These are phyloP conservation scores for Vinca minor DNA, from an alignment of 257 asterid species.

Conservation along the genomic window DNA sequence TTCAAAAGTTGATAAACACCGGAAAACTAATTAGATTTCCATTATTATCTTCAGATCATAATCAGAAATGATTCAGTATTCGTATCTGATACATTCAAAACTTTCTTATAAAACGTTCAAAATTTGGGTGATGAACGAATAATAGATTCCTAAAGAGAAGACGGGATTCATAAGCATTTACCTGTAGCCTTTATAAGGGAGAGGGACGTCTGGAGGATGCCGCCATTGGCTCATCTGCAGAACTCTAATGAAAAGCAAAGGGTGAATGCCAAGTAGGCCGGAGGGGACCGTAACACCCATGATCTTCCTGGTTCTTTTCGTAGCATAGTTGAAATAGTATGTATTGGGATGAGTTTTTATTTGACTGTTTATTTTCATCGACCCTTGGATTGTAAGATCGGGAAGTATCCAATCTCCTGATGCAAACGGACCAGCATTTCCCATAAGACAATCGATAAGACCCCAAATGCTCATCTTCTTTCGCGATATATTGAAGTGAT, in stretches of 20 bases:
- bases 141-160: no score
- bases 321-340: conserved; percentile 91
- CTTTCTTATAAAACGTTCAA: no score
- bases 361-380: conserved; percentile 52
- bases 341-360: conserved; percentile 68
- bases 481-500: conserved; percentile 84
- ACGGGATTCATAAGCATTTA: conserved; percentile 19
- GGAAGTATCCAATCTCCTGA: conserved; percentile 96
- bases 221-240: conserved; percentile 89
- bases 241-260: conserved; percentile 70
- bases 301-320: conserved; percentile 58
- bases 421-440: conserved; percentile 83
- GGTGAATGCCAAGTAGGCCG: conserved; percentile 76
- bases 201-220: conserved; percentile 59
- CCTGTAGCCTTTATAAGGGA: conserved; percentile 92
- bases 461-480: conserved; percentile 72
- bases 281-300: conserved; percentile 80
- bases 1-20: no score
- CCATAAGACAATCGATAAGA: conserved; percentile 62
- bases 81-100: no score
- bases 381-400: conserved; percentile 82
- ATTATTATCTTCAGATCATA: no score
- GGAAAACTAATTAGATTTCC: no score
- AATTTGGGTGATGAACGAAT: no score
- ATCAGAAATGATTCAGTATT: no score